These are phyloP conservation scores for Coix lacrymajobi DNA, from an alignment of 176 grass and related monocot genomes.

Conservation along the genomic window DNA sequence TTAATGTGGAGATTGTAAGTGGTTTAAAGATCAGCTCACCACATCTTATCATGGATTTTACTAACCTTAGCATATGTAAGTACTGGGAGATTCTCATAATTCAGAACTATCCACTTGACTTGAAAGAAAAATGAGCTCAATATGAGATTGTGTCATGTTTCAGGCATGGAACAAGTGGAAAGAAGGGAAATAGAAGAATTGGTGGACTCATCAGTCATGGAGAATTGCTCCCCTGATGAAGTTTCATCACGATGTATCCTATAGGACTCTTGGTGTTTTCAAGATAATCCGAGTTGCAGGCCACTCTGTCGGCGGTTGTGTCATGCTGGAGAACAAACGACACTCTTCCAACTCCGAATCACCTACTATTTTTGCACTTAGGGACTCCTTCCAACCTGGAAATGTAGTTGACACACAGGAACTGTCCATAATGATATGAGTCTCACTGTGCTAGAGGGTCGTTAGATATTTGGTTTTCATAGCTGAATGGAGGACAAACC, in stretches of 20 bases:
- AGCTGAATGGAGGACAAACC: too few relatives aligned
- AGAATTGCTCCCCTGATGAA: neutral
- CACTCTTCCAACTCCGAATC: constrained; percentile 2
- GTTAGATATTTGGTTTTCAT: neutral
- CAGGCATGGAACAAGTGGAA: constrained; percentile 41
- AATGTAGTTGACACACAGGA: too few relatives aligned
- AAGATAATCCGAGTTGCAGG: constrained; percentile 25
- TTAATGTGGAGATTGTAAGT: too few relatives aligned
- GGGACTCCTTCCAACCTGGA: neutral
- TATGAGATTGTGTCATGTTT: neutral
- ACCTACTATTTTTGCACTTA: constrained; percentile 12
- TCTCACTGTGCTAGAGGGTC: too few relatives aligned
- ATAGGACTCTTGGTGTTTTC: constrained; percentile 32
- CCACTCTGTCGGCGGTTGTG: constrained; percentile 31
- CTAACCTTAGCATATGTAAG: too few relatives aligned
- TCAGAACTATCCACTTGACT: neutral
- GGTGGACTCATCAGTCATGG: constrained; percentile 3
- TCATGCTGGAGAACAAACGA: constrained; percentile 18
- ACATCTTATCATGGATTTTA: too few relatives aligned
- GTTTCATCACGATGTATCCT: constrained; percentile 24
- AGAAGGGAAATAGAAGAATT: constrained; percentile 18
- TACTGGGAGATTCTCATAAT: neutral
- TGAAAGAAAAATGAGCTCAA: neutral
- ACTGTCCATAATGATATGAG: too few relatives aligned
- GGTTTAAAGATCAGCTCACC: too few relatives aligned